Percentiles rank a stretch among this genome's conserved stretches.
Conservation (phyloP, 164 flowering plant species). For the Nymphaea thermarum region DNA sequence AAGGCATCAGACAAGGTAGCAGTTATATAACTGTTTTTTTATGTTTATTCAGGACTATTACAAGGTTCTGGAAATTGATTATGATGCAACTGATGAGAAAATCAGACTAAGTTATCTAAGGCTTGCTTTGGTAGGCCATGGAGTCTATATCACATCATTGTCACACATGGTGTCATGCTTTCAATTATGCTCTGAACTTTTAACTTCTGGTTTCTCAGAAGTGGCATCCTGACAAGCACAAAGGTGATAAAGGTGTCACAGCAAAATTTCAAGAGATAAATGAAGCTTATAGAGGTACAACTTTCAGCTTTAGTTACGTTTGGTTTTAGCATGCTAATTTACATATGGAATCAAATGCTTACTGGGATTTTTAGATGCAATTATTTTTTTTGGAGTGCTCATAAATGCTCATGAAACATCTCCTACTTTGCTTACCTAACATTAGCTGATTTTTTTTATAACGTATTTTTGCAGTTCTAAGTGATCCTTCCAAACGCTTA, state of each 20-base stretch:
- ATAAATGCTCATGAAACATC: background rate
- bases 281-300: slow-evolving; percentile 72
- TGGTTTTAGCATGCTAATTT: background rate
- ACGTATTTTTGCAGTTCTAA: slow-evolving; percentile 40
- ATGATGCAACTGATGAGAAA: slow-evolving; percentile 75
- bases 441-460: no score
- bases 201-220: slow-evolving; percentile 24
- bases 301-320: background rate
- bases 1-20: no score
- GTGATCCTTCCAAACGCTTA: slow-evolving; percentile 61
- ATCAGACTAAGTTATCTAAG: slow-evolving; percentile 57
- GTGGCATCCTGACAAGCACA: slow-evolving; percentile 95
- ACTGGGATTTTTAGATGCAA: no score
- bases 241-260: slow-evolving; percentile 51
- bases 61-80: slow-evolving; percentile 74
- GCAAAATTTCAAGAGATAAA: slow-evolving; percentile 70
- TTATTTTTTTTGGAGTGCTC: no score
- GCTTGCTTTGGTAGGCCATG: slow-evolving; percentile 60
- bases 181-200: background rate
- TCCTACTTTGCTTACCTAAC: no score
- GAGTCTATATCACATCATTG: no score
- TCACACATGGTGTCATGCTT: background rate
- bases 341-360: no score
- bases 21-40: no score
- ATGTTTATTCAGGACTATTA: slow-evolving; percentile 47